Evolutionary conservation across 2,329 filamentous ascomycete species (phyloP), one percentile per base, ranked within the genome.

Genomic region (Cercospora zeina): DNA sequence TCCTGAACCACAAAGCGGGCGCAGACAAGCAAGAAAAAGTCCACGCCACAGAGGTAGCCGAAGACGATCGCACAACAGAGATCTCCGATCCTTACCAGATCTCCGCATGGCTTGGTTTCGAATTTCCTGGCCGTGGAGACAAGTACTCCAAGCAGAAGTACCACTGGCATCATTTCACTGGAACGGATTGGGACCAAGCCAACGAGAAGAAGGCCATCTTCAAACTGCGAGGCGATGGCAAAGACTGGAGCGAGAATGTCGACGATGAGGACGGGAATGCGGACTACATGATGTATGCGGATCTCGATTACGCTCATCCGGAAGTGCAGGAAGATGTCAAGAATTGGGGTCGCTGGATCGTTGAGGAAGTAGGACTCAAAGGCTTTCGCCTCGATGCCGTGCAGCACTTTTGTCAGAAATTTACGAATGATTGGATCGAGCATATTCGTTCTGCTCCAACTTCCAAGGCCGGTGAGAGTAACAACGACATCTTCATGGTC

Each of bases 311-410:
- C 71, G 75, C 77, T 4, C 81, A 88, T 58, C 79, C 79, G 0
- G 87, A 89, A 69, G 87, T 89, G 6, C 78, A 80, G 49, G 75
- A 80, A 4, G 88, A 90, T 66, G 82, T 89, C 6, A 79, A 87
- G 59, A 79, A 81, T 55, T 90, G 88, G 88, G 85, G 85, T 1
- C 76, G 82, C 4, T 91, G 88, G 88, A 78, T 91, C 42, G 82
- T 82, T 0, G 77, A 82, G 4, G 79, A 87, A 65, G 69, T 89
- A 0, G 82, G 82, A 0, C 76, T 90, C 11, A 80, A 82, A 62
- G 88, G 87, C 0, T 86, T 90, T 73, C 81, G 88, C 16, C 81
- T 90, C 57, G 88, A 91, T 72, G 88, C 88, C 13, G 85, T 87
- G 39, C 88, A 89, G 75, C 88, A 91, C 74, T 89, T 86, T 73